A percentile compares a stretch with the other conserved stretches of the same genome.
phyloP scores from a whole-genome alignment of 2,329 filamentous ascomycete genomes.

The Chalara sp. region DNA sequence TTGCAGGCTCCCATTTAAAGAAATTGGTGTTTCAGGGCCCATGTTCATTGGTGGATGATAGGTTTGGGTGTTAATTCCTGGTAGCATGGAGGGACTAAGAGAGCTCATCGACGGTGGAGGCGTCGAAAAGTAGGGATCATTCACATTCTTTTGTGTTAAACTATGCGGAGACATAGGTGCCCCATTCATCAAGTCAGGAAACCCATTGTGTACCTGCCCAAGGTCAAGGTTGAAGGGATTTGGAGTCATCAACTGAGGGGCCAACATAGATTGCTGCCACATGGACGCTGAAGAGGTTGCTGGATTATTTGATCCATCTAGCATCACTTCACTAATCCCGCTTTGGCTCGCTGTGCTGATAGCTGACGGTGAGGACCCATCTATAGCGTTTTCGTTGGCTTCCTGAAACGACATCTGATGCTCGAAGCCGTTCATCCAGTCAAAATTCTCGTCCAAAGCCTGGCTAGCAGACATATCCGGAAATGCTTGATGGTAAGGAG shows the following conservation, averaged over 20 bases:
- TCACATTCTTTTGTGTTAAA: conserved; percentile 60
- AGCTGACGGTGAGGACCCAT: conserved; percentile 90
- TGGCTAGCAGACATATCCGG: conserved; percentile 51
- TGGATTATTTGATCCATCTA: conserved; percentile 69
- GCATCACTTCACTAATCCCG: conserved; percentile 84
- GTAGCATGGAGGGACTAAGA: conserved; percentile 65
- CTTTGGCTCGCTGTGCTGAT: conserved; percentile 94
- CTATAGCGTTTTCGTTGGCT: conserved; percentile 72
- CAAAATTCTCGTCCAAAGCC: conserved; percentile 69
- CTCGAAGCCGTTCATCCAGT: conserved; percentile 81
- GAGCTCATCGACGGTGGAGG: conserved; percentile 68
- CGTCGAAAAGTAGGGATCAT: conserved; percentile 73
- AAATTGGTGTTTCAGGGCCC: conserved; percentile 67
- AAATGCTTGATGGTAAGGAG: conserved; percentile 51
- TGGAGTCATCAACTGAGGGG: conserved; percentile 57
- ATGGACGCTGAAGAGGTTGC: conserved; percentile 49
- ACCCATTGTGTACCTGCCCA: conserved; percentile 53
- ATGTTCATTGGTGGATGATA: conserved; percentile 62
- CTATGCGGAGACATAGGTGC: conserved; percentile 74
- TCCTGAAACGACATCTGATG: conserved; percentile 65
- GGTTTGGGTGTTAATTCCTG: conserved; percentile 53
- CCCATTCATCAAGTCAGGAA: conserved; percentile 68
- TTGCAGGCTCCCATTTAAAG: conserved; percentile 54
- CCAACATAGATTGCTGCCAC: conserved; percentile 65
- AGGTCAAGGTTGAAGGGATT: conserved; percentile 72